These are phyloP conservation scores for Verticillium klebahnii DNA, from an alignment of 2,329 filamentous ascomycete genomes.

Conservation along the genomic window DNA sequence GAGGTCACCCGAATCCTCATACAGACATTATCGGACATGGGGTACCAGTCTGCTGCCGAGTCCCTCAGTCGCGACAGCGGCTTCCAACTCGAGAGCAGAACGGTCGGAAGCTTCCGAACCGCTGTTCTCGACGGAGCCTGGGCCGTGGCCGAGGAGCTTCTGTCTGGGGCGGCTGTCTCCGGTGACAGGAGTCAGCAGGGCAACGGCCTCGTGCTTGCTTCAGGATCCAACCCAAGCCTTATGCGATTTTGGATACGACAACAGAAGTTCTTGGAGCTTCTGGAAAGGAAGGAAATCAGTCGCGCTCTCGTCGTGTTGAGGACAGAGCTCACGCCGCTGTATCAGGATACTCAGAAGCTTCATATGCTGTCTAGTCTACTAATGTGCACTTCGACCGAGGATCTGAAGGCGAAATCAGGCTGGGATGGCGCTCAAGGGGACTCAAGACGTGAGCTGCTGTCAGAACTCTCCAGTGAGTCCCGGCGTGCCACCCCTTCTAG, in stretches of 20 bases:
- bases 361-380: conserved; percentile 84
- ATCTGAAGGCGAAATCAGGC: conserved; percentile 69
- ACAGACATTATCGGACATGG: conserved; percentile 84
- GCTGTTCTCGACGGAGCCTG: conserved; percentile 79
- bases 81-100: conserved; percentile 78
- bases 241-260: conserved; percentile 88
- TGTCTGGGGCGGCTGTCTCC: conserved; percentile 51
- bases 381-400: conserved; percentile 78
- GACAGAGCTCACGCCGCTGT: conserved; percentile 80
- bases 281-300: conserved; percentile 71
- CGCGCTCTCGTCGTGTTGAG: conserved; percentile 79
- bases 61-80: conserved; percentile 78
- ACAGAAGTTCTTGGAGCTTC: conserved; percentile 89
- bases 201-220: conserved; percentile 67
- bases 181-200: conserved; percentile 27
- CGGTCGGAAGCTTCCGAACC: conserved; percentile 78
- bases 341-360: conserved; percentile 70
- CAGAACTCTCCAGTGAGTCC: conserved; percentile 73
- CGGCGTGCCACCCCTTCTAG: neutral
- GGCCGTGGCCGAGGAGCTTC: conserved; percentile 76
- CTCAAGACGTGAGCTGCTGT: conserved; percentile 71
- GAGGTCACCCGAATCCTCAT: conserved; percentile 91
- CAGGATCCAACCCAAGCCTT: conserved; percentile 68
- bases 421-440: conserved; percentile 80
- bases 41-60: conserved; percentile 73